Evolutionary conservation across 306 rosid species (phyloP), one percentile per base, ranked within the genome.

Genomic region (Lathyrus tuberosus): DNA sequence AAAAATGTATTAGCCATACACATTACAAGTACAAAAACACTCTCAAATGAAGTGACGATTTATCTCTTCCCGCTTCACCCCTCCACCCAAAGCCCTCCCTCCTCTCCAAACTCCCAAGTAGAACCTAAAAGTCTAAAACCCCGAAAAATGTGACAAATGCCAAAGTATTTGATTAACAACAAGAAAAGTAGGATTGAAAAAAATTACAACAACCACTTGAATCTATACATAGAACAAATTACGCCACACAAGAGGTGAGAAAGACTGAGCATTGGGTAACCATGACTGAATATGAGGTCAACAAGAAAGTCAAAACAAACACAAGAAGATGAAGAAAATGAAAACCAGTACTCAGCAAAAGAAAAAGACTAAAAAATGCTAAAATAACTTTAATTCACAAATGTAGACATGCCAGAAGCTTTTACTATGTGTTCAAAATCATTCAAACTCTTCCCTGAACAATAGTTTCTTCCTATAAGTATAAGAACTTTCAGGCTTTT

Each of bases 241-340:
- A 62, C 24, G 22, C 44, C 22, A 62, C 46, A 18, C 24, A 16
- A 10, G 42, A 30, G 28, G 65, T 6, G 37, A 11, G 2, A 42
- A 3, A 65, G 38, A 60, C 43, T 62, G 33, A 62, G 16, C n/a
- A 62, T 12, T 49, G 16, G 22, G 15, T 71, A 38, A 8, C 57
- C 67, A 54, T 44, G 47, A 78, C 20, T 20, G 30, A 35, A 10
- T 51, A 52, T 8, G 14, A 59, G 67, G 69, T 43, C 67, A 76
- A 43, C 38, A 52, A 17, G 42, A 37, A 31, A 42, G 31, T 33
- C 43, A 66, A 75, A 74, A 44, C 43, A 18, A 57, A 10, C 41
- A 10, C 47, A 52, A 40, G 10, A 53, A 26, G n/a, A 16, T 5
- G 4, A 48, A 46, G 17, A 57, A 1, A 20, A 16, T 52, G 2